Evolutionary conservation across 2,329 filamentous ascomycete species (phyloP), one percentile per base, ranked within the genome.

Genomic region (Scolecobasidium constrictum): DNA sequence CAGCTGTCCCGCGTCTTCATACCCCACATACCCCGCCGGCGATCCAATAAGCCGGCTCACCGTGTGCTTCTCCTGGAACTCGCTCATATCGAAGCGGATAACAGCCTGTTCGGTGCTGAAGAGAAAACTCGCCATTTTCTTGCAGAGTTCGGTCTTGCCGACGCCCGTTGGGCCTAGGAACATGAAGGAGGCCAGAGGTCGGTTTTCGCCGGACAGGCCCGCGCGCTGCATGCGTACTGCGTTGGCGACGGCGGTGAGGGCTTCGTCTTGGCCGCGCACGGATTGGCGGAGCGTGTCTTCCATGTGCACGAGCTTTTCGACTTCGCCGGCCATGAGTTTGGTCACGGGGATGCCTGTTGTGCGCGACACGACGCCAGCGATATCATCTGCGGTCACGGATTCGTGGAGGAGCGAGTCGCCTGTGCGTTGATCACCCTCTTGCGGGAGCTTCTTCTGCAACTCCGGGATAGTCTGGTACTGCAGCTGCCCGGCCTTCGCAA

Each of bases 11-110:
- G 90, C 88, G 56, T 96, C 92, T 37, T 98, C 92, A 56, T 96
- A 96, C 7, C 92, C 92, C 19, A 96, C 84, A 56, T 96, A 96
- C 17, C 90, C 90, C 4, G 92, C 90, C 0, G 92, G 92, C 3
- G 84, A 83, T 35, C 92, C 92, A 50, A 96, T 95, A 22, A 96
- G 74, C 15, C 90, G 77, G 20, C 86, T 94, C 44, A 96, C 84
- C 3, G 92, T 96, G 58, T 96, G 90, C 62, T 94, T 94, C 59
- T 96, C 92, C 57, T 94, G 87, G 60, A 95, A 96, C 57, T 98
- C 92, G 53, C 80, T 86, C 92, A 96, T 96, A 62, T 96, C 92
- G 61, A 96, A 96, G 23, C 92, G 77, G 23, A 95, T 78, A 19
- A 98, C 86, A 3, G 92, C 90, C 20, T 79, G 78, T 53, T 94